These are phyloP conservation scores for Rusavskia elegans DNA, from an alignment of 495 filamentous ascomycete genomes.

Conservation along the genomic window DNA sequence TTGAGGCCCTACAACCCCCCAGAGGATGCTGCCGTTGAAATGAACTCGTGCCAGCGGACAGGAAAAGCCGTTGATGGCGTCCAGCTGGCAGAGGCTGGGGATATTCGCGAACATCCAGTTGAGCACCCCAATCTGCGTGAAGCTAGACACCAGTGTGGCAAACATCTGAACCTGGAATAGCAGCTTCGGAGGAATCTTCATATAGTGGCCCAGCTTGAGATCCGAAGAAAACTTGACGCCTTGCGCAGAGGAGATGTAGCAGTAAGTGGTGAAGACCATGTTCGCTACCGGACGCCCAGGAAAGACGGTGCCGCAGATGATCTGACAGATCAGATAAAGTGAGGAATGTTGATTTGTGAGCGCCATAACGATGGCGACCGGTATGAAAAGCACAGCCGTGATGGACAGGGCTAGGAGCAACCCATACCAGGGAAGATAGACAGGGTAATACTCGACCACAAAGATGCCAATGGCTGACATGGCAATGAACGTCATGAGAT, in stretches of 20 bases:
- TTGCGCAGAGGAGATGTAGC: slow-evolving; percentile 66
- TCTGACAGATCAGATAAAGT: slow-evolving; percentile 65
- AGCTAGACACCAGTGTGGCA: slow-evolving; percentile 58
- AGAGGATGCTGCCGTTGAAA: slow-evolving; percentile 79
- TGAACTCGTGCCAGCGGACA: slow-evolving; percentile 79
- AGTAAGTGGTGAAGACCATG: slow-evolving; percentile 80
- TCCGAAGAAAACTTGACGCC: slow-evolving; percentile 78
- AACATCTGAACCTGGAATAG: slow-evolving; percentile 70
- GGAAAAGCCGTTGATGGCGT: slow-evolving; percentile 71
- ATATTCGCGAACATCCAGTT: slow-evolving; percentile 83
- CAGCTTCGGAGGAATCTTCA: slow-evolving; percentile 77
- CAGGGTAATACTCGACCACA: slow-evolving; percentile 68
- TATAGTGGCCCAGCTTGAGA: slow-evolving; percentile 79
- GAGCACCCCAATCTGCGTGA: slow-evolving; percentile 68
- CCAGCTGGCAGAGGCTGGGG: slow-evolving; percentile 55
- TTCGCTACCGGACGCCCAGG: slow-evolving; percentile 73
- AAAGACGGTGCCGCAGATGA: slow-evolving; percentile 63
- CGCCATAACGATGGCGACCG: slow-evolving; percentile 73
- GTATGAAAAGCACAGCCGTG: slow-evolving; percentile 56
- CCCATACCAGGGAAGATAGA: slow-evolving; percentile 64
- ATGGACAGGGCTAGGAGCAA: slow-evolving; percentile 60
- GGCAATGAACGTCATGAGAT: slow-evolving; percentile 46
- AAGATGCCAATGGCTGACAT: slow-evolving; percentile 67
- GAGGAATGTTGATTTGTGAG: slow-evolving; percentile 72
- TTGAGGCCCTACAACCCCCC: slow-evolving; percentile 69